Evolutionary conservation across 768 basidiomycete genomes (phyloP), one percentile per base, ranked within the genome.

Genomic region (Kwoniella newhampshirensis): DNA sequence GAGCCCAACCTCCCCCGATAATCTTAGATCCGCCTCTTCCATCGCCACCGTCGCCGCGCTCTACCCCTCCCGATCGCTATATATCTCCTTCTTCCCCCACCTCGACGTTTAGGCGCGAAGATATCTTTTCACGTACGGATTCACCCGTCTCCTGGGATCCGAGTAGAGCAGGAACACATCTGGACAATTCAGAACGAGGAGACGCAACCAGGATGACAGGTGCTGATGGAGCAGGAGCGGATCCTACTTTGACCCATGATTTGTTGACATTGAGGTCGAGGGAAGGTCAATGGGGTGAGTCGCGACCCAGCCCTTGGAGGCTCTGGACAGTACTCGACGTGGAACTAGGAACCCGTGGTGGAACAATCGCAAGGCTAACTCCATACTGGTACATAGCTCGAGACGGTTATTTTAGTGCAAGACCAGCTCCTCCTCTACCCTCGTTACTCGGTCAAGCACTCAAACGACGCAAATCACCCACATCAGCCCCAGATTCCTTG

Each of bases 221-320:
- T n/a, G 47, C 44, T 4, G 62, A 43, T n/a, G n/a, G n/a, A 23
- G 55, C 60, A 23, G 63, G 64, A 12, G 45, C 59, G 1, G 70
- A 72, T 65, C 70, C 67, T 8, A 72, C 67, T 27, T 46, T 72
- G 39, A 65, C 63, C 12, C 68, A 69, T 59, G 66, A 65, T 26
- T n/a, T 69, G 30, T 49, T 71, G 2, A 61, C 61, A 17, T 39
- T 54, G 13, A 39, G 57, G 26, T 61, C 63, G 4, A 54, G 69
- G 35, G 69, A 71, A 35, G 60, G 66, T 4, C 62, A 63, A 56
- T 71, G 67, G 67, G 60, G 70, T 71, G 40, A 59, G 69, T 45
- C 13, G 9, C 4, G 1, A 37, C 27, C 13, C 18, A 8, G 11
- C 42, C 11, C 20, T 43, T 20, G 42, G 8, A 3, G 15, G 27